These are phyloP conservation scores for Allium fistulosum DNA, from an alignment of 106 monocot genomes.

Conservation along the genomic window DNA sequence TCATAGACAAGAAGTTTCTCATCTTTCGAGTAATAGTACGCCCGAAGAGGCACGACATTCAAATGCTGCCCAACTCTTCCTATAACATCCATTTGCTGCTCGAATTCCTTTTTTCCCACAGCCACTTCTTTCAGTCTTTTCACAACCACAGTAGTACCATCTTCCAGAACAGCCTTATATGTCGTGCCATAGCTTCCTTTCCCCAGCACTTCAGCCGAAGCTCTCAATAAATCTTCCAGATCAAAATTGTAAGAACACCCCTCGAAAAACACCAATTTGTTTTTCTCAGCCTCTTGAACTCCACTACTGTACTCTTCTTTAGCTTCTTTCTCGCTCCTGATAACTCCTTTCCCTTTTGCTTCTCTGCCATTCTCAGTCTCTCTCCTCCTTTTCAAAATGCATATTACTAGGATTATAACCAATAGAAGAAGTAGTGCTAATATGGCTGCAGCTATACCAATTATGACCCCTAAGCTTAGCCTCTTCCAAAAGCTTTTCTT, in stretches of 20 bases:
- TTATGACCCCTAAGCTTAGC: constrained; percentile 22
- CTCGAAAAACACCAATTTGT: constrained; percentile 56
- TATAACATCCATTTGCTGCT: constrained; percentile 52
- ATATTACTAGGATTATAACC: constrained; percentile 20
- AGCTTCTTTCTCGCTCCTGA: constrained; percentile 28
- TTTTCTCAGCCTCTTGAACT: constrained; percentile 48
- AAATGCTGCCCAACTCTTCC: constrained; percentile 39
- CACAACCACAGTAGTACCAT: constrained; percentile 48
- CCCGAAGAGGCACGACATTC: constrained; percentile 41
- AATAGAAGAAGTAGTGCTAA: constrained; percentile 27
- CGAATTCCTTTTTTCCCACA: constrained; percentile 55
- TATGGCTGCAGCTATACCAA: constrained; percentile 37
- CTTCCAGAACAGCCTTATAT: constrained; percentile 61
- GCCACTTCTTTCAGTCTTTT: constrained; percentile 54
- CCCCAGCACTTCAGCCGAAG: constrained; percentile 63
- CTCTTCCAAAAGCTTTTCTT: constrained; percentile 18
- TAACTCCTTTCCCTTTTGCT: constrained; percentile 19
- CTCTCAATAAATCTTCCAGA: constrained; percentile 54
- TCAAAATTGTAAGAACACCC: constrained; percentile 50
- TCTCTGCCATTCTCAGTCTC: constrained; percentile 3
- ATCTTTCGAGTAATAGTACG: constrained; percentile 62
- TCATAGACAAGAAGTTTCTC: constrained; percentile 69
- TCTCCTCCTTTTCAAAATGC: constrained; percentile 25
- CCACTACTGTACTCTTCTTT: constrained; percentile 43
- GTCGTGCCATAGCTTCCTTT: constrained; percentile 63